phyloP scores from a whole-genome alignment of 495 filamentous ascomycete species.

The Massariosphaeria phaeospora region DNA sequence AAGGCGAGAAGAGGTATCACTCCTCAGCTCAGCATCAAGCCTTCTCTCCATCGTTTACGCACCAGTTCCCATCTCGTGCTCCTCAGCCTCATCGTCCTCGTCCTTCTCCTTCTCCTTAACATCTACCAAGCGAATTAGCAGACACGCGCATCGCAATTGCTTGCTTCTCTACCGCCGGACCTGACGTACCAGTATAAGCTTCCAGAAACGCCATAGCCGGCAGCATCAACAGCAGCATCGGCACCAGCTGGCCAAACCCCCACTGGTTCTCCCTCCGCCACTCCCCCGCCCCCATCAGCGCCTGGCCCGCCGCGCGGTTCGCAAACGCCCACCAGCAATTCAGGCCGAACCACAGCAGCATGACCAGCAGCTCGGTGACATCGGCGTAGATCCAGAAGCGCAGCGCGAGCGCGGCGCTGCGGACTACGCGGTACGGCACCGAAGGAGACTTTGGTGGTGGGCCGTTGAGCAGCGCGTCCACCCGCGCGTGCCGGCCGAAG shows the following conservation, averaged over 20 bases:
- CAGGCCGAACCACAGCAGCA: background rate
- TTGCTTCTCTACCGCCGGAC: no score
- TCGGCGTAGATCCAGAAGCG: background rate
- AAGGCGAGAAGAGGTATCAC: no score
- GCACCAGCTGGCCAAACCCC: constrained; percentile 4
- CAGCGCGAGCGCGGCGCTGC: background rate
- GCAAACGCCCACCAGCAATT: background rate
- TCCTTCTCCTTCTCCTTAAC: background rate
- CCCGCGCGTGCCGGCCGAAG: background rate
- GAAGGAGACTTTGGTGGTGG: no score
- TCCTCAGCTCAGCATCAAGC: no score
- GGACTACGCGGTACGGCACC: background rate
- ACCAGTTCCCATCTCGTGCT: no score
- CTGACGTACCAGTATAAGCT: background rate
- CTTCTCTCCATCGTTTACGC: no score
- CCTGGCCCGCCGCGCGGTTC: background rate
- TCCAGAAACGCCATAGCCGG: background rate
- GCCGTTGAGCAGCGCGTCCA: no score
- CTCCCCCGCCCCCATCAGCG: background rate
- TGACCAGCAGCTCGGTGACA: background rate
- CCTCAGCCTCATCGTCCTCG: background rate
- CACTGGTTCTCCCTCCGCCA: background rate
- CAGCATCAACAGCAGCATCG: background rate
- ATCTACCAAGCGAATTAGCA: background rate
- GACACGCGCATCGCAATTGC: background rate